These are phyloP conservation scores for Coffea humblotiana DNA, from an alignment of 305 asterid genomes.

Conservation along the genomic window DNA sequence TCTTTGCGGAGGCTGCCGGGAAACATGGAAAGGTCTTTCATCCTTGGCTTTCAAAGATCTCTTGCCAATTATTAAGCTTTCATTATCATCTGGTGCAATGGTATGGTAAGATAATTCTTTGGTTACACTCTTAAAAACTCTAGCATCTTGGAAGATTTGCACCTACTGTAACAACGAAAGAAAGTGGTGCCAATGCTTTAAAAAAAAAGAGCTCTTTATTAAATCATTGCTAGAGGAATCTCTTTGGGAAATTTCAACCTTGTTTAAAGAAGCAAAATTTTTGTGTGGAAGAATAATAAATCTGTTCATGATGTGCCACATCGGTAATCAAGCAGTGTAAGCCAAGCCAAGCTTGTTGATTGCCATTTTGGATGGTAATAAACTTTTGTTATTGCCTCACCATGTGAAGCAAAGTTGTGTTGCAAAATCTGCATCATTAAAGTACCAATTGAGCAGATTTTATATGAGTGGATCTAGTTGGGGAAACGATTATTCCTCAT, in stretches of 20 bases:
- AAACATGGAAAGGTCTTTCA: constrained; percentile 68
- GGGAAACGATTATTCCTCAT: background rate
- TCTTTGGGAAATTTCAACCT: background rate
- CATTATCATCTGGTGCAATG: constrained; percentile 73
- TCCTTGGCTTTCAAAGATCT: constrained; percentile 58
- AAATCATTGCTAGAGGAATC: background rate
- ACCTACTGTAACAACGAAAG: too few species aligned
- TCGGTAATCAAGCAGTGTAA: background rate
- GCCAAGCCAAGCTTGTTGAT: background rate
- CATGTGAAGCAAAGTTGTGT: background rate
- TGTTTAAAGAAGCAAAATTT: background rate
- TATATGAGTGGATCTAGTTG: too few species aligned
- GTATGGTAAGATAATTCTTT: constrained; percentile 35
- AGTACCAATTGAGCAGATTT: too few species aligned
- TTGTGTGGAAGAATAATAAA: background rate
- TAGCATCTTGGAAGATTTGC: background rate
- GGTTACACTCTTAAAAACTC: background rate
- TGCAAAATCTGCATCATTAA: background rate
- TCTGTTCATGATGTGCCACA: background rate
- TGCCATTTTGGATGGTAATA: background rate
- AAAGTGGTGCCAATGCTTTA: background rate
- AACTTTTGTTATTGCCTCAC: background rate
- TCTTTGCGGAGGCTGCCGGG: constrained; percentile 52
- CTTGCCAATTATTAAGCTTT: constrained; percentile 58
- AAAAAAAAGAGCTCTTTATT: background rate